Conservation (phyloP, 1,284 basidiomycete species). For the Sphaerobolus stellatus region DNA sequence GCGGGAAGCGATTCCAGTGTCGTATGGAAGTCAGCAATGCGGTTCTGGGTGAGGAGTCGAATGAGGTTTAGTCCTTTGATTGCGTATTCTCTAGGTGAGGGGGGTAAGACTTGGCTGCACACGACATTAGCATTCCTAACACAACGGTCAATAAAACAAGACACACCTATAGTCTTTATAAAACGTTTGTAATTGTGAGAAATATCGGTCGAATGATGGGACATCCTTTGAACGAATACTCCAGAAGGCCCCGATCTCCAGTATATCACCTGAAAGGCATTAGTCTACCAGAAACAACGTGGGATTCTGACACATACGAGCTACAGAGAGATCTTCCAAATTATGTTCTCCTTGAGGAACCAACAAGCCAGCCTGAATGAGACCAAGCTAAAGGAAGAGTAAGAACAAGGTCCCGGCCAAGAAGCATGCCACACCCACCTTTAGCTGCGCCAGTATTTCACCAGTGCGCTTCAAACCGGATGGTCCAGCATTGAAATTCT, state of each 20-base stretch:
- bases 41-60: constrained; percentile 91
- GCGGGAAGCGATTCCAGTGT: constrained; percentile 91
- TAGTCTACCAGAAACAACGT: constrained; percentile 10
- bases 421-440: constrained; percentile 47
- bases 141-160: background rate
- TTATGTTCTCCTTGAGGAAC: constrained; percentile 60
- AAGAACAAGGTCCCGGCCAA: background rate
- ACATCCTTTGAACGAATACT: constrained; percentile 88
- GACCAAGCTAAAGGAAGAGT: constrained; percentile 55
- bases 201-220: constrained; percentile 92
- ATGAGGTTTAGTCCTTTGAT: constrained; percentile 93
- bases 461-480: constrained; percentile 68
- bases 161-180: constrained; percentile 83
- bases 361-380: constrained; percentile 77
- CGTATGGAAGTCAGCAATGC: constrained; percentile 98
- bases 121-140: background rate
- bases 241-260: constrained; percentile 94
- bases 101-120: constrained; percentile 67
- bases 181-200: constrained; percentile 89
- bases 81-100: constrained; percentile 83
- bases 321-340: constrained; percentile 61
- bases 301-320: constrained; percentile 51
- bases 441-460: constrained; percentile 64
- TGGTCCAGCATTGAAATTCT: constrained; percentile 37
- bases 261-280: constrained; percentile 72